These are phyloP conservation scores for Colletotrichum chrysophilum DNA, from an alignment of 2,329 filamentous ascomycete genomes.

Conservation along the genomic window DNA sequence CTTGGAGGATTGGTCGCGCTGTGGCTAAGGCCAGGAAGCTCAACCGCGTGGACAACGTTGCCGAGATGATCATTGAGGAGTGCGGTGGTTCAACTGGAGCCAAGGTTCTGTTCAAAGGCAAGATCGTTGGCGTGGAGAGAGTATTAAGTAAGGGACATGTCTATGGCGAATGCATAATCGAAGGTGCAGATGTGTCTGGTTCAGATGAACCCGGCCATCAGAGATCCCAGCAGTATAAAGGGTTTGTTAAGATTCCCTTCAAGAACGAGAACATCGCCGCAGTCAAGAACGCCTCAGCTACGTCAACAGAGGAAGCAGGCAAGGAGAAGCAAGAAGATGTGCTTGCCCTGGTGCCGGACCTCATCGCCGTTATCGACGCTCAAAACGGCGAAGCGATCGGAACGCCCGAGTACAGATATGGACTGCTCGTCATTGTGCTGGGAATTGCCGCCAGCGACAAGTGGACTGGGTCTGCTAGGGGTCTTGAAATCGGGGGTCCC, in stretches of 20 bases:
- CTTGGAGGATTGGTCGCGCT: constrained; percentile 65
- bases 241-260: constrained; percentile 68
- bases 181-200: constrained; percentile 47
- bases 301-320: constrained; percentile 32
- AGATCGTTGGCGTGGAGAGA: constrained; percentile 66
- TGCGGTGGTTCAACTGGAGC: constrained; percentile 58
- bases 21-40: constrained; percentile 55
- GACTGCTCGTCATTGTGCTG: constrained; percentile 54
- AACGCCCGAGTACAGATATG: constrained; percentile 61
- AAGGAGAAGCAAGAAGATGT: constrained; percentile 39
- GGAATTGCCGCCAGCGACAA: constrained; percentile 49
- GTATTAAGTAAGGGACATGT: constrained; percentile 61
- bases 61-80: constrained; percentile 63
- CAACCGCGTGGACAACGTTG: constrained; percentile 57
- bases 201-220: constrained; percentile 10
- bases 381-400: constrained; percentile 63
- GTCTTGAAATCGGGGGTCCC: constrained; percentile 55
- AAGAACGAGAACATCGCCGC: constrained; percentile 74
- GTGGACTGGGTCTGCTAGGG: constrained; percentile 49
- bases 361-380: constrained; percentile 60
- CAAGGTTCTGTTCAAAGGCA: constrained; percentile 64
- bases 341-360: constrained; percentile 60
- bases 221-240: constrained; percentile 36
- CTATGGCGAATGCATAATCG: constrained; percentile 64
- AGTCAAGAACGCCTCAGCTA: constrained; percentile 34